phyloP scores from a whole-genome alignment of 331 rosid genomes.

The Malus hybrid region DNA sequence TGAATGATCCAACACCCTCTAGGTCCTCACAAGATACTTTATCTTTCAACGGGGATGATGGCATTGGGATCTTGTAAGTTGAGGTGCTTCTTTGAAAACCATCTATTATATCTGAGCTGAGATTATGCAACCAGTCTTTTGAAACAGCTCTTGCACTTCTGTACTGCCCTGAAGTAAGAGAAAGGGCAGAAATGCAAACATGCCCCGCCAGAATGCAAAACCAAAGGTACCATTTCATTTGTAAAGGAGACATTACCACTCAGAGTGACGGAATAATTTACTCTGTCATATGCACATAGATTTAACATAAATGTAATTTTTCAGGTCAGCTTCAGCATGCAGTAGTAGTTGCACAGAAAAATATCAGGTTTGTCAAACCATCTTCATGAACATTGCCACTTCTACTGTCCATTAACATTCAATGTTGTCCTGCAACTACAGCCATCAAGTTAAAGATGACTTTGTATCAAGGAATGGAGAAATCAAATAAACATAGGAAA shows the following conservation, averaged over 20 bases:
- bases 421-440: conserved; percentile 32
- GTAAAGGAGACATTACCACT: conserved; percentile 60
- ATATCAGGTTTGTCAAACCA: conserved; percentile 3
- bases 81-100: conserved; percentile 25
- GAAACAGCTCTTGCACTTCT: conserved; percentile 27
- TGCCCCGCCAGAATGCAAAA: conserved; percentile 53
- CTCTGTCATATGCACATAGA: conserved; percentile 11
- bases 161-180: conserved; percentile 36
- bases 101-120: conserved; percentile 27
- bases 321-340: conserved; percentile 21
- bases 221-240: conserved; percentile 48
- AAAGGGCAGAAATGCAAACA: conserved; percentile 36
- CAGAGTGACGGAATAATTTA: conserved; percentile 14
- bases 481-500: no score
- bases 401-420: not conserved
- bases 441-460: not conserved
- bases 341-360: not conserved
- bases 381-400: conserved; percentile 19
- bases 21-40: conserved; percentile 75
- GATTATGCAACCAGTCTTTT: conserved; percentile 30
- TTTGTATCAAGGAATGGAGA: not conserved
- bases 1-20: conserved; percentile 88
- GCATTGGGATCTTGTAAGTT: conserved; percentile 16
- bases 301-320: conserved; percentile 24
- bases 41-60: conserved; percentile 27